Conservation (phyloP, 75 land plant species). For the Ceratopteris richardii region DNA sequence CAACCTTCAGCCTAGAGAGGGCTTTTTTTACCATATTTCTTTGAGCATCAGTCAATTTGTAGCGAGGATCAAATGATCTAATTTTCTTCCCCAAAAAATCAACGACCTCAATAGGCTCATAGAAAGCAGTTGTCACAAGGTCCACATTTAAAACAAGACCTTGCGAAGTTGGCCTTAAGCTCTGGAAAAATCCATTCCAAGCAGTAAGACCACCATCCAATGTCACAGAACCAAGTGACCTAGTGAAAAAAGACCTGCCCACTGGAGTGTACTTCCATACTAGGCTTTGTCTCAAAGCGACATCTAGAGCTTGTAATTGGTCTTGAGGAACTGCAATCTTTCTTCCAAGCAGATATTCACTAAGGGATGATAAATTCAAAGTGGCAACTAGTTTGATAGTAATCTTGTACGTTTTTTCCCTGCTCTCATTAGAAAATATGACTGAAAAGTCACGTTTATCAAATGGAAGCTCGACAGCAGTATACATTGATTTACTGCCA, state of each 20-base stretch:
- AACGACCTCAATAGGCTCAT: slow-evolving; percentile 58
- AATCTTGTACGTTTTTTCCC: slow-evolving; percentile 42
- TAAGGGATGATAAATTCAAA: slow-evolving; percentile 40
- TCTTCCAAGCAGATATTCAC: slow-evolving; percentile 37
- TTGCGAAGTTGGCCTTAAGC: slow-evolving; percentile 78
- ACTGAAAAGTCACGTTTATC: slow-evolving; percentile 51
- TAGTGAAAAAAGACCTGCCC: slow-evolving; percentile 60
- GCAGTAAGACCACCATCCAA: slow-evolving; percentile 76
- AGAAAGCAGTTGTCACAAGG: slow-evolving; percentile 69
- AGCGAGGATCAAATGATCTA: slow-evolving; percentile 31
- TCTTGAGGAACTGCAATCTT: slow-evolving; percentile 59
- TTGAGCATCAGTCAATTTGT: slow-evolving; percentile 37
- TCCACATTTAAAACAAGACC: slow-evolving; percentile 85
- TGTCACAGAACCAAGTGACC: slow-evolving; percentile 41
- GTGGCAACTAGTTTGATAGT: slow-evolving; percentile 52
- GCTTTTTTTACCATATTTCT: slow-evolving; percentile 63
- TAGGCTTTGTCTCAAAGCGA: slow-evolving; percentile 59
- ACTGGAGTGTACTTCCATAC: slow-evolving; percentile 37
- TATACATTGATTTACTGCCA: slow-evolving; percentile 59
- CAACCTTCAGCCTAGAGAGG: slow-evolving; percentile 49
- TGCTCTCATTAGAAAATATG: slow-evolving; percentile 31
- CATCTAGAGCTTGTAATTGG: slow-evolving; percentile 74
- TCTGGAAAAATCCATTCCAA: slow-evolving; percentile 79
- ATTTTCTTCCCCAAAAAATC: slow-evolving; percentile 53
- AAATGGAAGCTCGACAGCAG: slow-evolving; percentile 44